These are phyloP conservation scores for Flaveria trinervia DNA, from an alignment of 129 eudicot species.

Conservation along the genomic window DNA sequence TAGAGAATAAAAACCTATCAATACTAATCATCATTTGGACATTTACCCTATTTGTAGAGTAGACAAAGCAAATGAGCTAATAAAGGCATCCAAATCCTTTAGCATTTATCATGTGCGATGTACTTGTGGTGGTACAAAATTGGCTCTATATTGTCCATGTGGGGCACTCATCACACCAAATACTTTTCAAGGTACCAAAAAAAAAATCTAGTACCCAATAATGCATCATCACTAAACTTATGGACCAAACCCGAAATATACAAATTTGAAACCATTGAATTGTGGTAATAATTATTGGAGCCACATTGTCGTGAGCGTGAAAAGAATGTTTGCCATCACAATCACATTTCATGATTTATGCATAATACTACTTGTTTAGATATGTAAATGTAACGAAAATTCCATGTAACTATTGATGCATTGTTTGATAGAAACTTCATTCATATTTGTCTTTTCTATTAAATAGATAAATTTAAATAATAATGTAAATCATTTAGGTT, in stretches of 20 bases:
- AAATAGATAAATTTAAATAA: no score
- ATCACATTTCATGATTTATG: no score
- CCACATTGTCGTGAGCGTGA: no score
- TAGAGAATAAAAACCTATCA: no score
- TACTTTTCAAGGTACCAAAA: not conserved
- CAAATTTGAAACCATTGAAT: not conserved
- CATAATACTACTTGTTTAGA: no score
- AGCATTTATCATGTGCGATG: not conserved
- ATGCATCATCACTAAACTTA: not conserved
- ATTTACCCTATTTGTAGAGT: not conserved
- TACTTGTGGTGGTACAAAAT: not conserved
- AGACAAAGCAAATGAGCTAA: not conserved
- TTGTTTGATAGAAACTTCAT: no score
- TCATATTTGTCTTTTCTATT: no score
- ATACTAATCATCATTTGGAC: not conserved
- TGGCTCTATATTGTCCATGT: not conserved
- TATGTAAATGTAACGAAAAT: no score
- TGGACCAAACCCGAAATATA: not conserved
- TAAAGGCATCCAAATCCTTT: not conserved
- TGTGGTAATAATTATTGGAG: no score
- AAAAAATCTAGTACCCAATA: not conserved
- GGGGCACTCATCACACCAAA: not conserved
- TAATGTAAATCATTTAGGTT: no score
- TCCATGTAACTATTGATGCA: no score
- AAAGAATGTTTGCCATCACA: no score